Evolutionary conservation across 306 rosid species (phyloP).

Genomic region (Malus asiatica): DNA sequence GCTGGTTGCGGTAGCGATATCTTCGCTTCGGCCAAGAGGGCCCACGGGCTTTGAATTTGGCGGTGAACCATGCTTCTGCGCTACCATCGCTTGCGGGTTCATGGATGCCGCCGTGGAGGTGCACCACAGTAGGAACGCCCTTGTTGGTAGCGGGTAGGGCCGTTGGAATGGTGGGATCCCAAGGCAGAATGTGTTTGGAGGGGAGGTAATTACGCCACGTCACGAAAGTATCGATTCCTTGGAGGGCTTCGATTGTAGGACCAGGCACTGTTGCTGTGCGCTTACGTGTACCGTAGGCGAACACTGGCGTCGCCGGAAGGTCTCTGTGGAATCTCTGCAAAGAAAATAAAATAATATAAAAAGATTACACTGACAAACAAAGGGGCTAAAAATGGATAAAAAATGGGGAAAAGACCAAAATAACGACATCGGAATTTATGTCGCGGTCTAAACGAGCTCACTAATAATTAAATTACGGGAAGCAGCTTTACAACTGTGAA

Average conservation of each 20-base stretch:
- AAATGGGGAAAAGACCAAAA: not conserved
- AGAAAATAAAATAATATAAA: not conserved
- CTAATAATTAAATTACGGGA: not conserved
- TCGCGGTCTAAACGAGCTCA: not conserved
- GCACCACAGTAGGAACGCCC: conserved; percentile 76
- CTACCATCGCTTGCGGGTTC: conserved; percentile 64
- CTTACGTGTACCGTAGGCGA: conserved; percentile 47
- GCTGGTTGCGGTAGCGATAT: conserved; percentile 50
- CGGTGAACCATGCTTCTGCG: conserved; percentile 63
- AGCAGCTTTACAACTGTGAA: not conserved
- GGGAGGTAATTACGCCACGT: conserved; percentile 74
- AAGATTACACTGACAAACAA: not conserved
- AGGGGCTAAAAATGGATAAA: not conserved
- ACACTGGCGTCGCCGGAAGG: conserved; percentile 56
- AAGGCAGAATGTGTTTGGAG: conserved; percentile 64
- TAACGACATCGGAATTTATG: not conserved
- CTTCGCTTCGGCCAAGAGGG: conserved; percentile 41
- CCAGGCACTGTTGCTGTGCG: conserved; percentile 62
- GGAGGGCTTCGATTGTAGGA: conserved; percentile 65
- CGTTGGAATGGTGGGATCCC: conserved; percentile 71
- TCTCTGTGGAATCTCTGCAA: conserved; percentile 77
- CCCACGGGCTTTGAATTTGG: conserved; percentile 28
- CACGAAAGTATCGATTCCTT: conserved; percentile 42
- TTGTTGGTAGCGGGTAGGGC: conserved; percentile 22
- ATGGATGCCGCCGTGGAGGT: conserved; percentile 69